Percentiles rank a stretch among this genome's conserved stretches.
Evolutionary conservation across 768 basidiomycete species (phyloP).

Genomic region (Crassisporium funariophilum): DNA sequence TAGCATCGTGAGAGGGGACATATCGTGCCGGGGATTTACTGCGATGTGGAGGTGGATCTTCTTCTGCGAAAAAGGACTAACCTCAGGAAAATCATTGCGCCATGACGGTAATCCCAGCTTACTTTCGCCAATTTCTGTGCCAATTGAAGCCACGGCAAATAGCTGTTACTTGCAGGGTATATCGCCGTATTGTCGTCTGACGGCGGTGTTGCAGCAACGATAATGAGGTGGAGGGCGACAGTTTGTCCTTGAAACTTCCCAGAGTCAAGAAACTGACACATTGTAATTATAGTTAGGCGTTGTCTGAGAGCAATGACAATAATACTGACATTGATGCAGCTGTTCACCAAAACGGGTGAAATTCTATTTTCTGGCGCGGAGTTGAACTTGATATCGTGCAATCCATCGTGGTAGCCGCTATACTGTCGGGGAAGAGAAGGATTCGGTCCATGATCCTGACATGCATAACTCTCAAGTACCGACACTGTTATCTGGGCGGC

Average conservation of each 20-base stretch:
- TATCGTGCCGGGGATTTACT: slow-evolving; percentile 46
- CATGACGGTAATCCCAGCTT: slow-evolving; percentile 16
- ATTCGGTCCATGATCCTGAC: slow-evolving; percentile 29
- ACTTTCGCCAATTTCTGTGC: slow-evolving; percentile 50
- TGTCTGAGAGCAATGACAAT: not conserved
- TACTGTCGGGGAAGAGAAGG: slow-evolving; percentile 41
- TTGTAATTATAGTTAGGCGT: not conserved
- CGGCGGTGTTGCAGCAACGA: slow-evolving; percentile 55
- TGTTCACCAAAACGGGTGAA: slow-evolving; percentile 43
- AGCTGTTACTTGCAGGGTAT: slow-evolving; percentile 15
- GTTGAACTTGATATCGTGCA: slow-evolving; percentile 46
- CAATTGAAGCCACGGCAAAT: slow-evolving; percentile 42
- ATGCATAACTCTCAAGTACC: slow-evolving; percentile 48
- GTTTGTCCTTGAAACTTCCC: slow-evolving; percentile 30
- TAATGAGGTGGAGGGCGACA: slow-evolving; percentile 50
- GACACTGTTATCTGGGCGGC: slow-evolving; percentile 41
- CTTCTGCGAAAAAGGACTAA: slow-evolving; percentile 36
- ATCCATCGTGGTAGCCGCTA: slow-evolving; percentile 37
- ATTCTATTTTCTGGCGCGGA: slow-evolving; percentile 45
- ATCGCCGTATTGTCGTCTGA: slow-evolving; percentile 31
- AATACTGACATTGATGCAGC: slow-evolving; percentile 46
- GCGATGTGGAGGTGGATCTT: slow-evolving; percentile 63
- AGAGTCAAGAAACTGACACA: slow-evolving; percentile 36
- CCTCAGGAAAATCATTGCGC: slow-evolving; percentile 19
- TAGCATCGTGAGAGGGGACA: slow-evolving; percentile 46